Percentiles rank a stretch among this genome's conserved stretches.
Conservation (phyloP, 176 grass and related monocot species). For the Lolium rigidum region DNA sequence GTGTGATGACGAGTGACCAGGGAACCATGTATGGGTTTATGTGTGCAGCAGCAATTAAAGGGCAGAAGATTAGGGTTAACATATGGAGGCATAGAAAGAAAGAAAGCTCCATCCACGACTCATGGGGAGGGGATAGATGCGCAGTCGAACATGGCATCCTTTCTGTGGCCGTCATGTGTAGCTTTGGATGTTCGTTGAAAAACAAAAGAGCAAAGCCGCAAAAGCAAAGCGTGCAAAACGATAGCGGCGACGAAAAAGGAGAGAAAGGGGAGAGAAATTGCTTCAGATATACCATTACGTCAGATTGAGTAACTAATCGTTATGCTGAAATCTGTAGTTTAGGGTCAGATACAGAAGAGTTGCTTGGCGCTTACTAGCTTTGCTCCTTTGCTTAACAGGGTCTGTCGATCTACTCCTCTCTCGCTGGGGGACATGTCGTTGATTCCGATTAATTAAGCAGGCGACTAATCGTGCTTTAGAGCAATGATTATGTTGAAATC, state of each 20-base stretch:
- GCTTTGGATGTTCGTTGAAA: conserved; percentile 40
- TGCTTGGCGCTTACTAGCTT: no score
- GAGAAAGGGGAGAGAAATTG: not conserved
- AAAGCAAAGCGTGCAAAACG: conserved; percentile 25
- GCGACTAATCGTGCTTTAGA: not conserved
- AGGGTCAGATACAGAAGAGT: no score
- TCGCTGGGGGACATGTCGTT: no score
- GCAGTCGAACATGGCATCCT: conserved; percentile 1
- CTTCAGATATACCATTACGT: not conserved
- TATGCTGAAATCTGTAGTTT: no score
- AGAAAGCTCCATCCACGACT: conserved; percentile 23
- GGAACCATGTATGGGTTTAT: not conserved
- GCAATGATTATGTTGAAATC: not conserved
- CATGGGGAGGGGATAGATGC: not conserved
- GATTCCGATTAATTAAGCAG: not conserved
- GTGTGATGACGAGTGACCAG: not conserved
- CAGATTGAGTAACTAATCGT: no score
- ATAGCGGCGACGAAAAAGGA: conserved; percentile 34
- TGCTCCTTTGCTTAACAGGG: not conserved
- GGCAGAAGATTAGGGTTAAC: conserved; percentile 18
- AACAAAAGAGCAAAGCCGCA: conserved; percentile 26
- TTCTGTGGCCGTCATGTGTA: conserved; percentile 29
- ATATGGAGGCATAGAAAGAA: conserved; percentile 37
- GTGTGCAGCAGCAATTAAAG: not conserved
- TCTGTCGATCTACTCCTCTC: not conserved